Base-by-base conservation (phyloP, 257 asterid genomes). In the Capsicum pubescens region DNA sequence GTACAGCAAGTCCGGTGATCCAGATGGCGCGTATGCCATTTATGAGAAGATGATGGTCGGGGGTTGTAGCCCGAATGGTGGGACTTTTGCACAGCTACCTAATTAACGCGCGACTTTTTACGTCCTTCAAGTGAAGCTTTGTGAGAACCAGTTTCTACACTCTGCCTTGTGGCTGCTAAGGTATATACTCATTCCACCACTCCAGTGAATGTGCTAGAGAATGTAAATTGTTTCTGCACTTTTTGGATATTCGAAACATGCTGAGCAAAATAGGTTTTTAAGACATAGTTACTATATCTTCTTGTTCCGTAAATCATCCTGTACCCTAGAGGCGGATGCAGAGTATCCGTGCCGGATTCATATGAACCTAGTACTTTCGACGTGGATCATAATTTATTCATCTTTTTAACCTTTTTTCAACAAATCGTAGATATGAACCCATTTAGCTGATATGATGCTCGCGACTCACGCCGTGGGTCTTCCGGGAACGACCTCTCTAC, bases 31-130 rank as follows among this genome's bases (percentile, higher is more conserved):
- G 9, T 96, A 91, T 88, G 96, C 93, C 35, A 89, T 92, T 76
- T 94, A 92, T 69, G 97, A 92, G 90, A 93, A 92, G 91, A 96
- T 96, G 99, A 87, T 93, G 95, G 93, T 90, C 7, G 94, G 91
- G 68, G 98, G 98, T 3, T 96, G 98, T 71, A 83, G 83, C 85
- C 99, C 99, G 46, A 94, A 96, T 87, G 82, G 88, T 9, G 97
- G 93, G 48, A 96, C 99, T 6, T 94, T 93, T 88, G 98, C 98
- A 2, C 97, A 91, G 86, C 95, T 96, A 79, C 99, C 99, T n/a
- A 96, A 95, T 83, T 91, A 84, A 87, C 59, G 11, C 42, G 1
- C 12, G 71, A 71, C 66, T 10, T 32, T 50, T 68, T 70, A 60
- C n/a, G 67, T 77, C 76, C 76, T 36, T 67, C 66, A 52, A 32